Conservation (phyloP, 2,329 filamentous ascomycete genomes). For the Exophiala spinifera region DNA sequence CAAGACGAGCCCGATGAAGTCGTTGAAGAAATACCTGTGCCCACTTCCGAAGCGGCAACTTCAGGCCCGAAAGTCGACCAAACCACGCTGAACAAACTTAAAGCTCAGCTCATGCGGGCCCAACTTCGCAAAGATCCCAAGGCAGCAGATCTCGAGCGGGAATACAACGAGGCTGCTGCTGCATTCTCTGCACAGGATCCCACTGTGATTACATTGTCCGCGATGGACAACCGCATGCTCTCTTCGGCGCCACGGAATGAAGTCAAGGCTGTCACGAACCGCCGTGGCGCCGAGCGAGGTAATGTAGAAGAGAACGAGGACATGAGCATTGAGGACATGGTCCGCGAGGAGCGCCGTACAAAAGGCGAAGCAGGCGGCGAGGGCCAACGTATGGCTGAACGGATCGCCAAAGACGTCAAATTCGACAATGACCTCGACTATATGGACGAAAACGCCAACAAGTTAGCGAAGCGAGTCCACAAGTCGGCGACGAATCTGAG, state of each 20-base stretch:
- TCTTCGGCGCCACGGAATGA: conserved; percentile 72
- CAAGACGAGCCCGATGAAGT: conserved; percentile 34
- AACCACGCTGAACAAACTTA: conserved; percentile 80
- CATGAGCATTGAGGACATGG: conserved; percentile 96
- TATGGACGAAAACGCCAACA: conserved; percentile 92
- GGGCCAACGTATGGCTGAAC: conserved; percentile 77
- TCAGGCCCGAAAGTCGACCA: conserved; percentile 39
- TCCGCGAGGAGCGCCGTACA: conserved; percentile 86
- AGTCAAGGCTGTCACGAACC: conserved; percentile 73
- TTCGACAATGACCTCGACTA: conserved; percentile 94
- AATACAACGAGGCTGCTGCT: conserved; percentile 75
- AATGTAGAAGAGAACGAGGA: conserved; percentile 87
- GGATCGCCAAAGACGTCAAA: conserved; percentile 88
- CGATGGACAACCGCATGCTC: conserved; percentile 86
- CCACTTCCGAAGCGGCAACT: conserved; percentile 29
- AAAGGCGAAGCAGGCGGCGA: conserved; percentile 75
- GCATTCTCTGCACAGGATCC: conserved; percentile 59
- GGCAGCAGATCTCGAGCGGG: conserved; percentile 70
- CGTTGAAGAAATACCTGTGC: conserved; percentile 33
- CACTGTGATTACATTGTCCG: conserved; percentile 74
- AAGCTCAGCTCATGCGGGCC: conserved; percentile 93
- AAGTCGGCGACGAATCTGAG: conserved; percentile 85
- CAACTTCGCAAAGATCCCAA: conserved; percentile 77
- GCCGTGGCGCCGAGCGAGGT: conserved; percentile 78
- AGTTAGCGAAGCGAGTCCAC: conserved; percentile 81